Evolutionary conservation across 2,329 filamentous ascomycete species (phyloP).

Genomic region (Chaetomiaceae sp.): DNA sequence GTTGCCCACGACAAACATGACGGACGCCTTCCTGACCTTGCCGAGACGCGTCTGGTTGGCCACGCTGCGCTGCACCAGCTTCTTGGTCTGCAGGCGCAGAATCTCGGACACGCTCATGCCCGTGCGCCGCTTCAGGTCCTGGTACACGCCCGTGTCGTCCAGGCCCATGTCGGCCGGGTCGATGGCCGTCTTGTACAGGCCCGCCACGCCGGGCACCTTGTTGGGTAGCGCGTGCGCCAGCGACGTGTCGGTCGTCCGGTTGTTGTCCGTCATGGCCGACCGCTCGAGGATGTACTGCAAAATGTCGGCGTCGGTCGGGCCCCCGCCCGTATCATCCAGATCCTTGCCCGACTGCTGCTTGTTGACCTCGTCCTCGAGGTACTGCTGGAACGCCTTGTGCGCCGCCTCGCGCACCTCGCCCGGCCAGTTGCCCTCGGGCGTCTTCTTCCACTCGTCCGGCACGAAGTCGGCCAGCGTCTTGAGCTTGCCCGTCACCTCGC

Average conservation of each 20-base stretch:
- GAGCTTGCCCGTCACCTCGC: constrained; percentile 31
- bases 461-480: constrained; percentile 38
- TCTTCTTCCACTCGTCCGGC: constrained; percentile 26
- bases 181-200: constrained; percentile 44
- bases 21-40: constrained; percentile 76
- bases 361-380: constrained; percentile 22
- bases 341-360: constrained; percentile 26
- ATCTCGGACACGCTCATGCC: constrained; percentile 52
- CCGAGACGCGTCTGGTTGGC: constrained; percentile 94
- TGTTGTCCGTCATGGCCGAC: constrained; percentile 33
- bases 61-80: constrained; percentile 69
- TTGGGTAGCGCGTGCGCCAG: constrained; percentile 47
- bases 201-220: constrained; percentile 50
- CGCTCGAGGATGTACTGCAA: constrained; percentile 35
- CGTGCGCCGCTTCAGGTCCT: constrained; percentile 51
- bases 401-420: constrained; percentile 24
- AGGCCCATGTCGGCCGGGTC: constrained; percentile 48
- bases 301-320: constrained; percentile 30
- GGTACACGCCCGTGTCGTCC: constrained; percentile 48
- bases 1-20: constrained; percentile 81
- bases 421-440: constrained; percentile 28
- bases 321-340: constrained; percentile 24
- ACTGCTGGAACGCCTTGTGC: constrained; percentile 27
- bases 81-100: constrained; percentile 59
- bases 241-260: constrained; percentile 38